Evolutionary conservation across 257 asterid species (phyloP).

Genomic region (Asclepias syriaca): DNA sequence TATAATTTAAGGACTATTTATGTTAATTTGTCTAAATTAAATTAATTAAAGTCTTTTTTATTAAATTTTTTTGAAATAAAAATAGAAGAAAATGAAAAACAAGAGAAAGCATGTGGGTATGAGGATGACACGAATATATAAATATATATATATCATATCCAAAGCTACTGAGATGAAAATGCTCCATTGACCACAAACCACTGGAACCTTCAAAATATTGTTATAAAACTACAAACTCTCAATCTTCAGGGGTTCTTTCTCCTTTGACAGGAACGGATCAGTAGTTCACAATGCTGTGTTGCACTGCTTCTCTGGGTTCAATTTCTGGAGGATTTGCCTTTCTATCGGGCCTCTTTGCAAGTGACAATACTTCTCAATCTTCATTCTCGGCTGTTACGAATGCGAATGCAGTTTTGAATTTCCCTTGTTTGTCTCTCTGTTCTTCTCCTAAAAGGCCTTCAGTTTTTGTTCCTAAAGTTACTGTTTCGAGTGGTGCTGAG

Average conservation of each 20-base stretch:
- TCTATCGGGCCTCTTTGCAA: constrained; percentile 32
- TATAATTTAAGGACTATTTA: too few relatives aligned
- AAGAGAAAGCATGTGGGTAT: background rate
- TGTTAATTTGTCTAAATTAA: too few relatives aligned
- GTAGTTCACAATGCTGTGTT: constrained; percentile 38
- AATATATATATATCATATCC: too few relatives aligned
- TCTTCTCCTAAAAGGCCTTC: constrained; percentile 35
- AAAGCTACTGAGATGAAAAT: background rate
- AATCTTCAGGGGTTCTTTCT: too few relatives aligned
- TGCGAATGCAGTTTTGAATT: constrained; percentile 24
- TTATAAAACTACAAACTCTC: background rate
- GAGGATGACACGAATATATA: constrained; percentile 5
- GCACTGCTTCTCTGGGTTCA: constrained; percentile 39
- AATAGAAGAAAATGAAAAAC: background rate
- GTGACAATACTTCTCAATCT: constrained; percentile 21
- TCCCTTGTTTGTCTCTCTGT: constrained; percentile 28
- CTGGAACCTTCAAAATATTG: background rate
- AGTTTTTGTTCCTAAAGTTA: constrained; percentile 38
- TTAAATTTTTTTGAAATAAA: too few relatives aligned
- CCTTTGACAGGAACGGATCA: too few relatives aligned
- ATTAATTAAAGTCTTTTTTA: too few relatives aligned
- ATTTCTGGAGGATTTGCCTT: constrained; percentile 51
- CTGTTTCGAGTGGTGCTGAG: constrained; percentile 52
- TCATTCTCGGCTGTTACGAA: constrained; percentile 5
- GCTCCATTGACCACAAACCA: background rate